These are phyloP conservation scores for Pichia occidentalis DNA, from an alignment of 805 yeast genomes.

Conservation along the genomic window DNA sequence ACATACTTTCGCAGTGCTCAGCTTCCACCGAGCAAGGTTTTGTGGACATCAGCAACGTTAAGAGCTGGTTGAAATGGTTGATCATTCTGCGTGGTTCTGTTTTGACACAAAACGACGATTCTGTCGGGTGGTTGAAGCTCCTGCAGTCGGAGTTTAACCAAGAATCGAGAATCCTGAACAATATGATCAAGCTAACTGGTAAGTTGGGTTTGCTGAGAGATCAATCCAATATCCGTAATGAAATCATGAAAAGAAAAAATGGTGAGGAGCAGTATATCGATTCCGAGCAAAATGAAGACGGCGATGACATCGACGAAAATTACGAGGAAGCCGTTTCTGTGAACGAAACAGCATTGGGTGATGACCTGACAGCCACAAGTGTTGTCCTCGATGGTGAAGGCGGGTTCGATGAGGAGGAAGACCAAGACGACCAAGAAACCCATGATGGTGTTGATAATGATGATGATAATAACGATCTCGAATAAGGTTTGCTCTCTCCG, in stretches of 20 bases:
- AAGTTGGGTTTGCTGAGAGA: constrained; percentile 68
- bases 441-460: too few relatives aligned
- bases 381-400: constrained; percentile 29
- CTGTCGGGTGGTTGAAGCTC: constrained; percentile 48
- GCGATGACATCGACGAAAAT: constrained; percentile 22
- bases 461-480: constrained; percentile 21
- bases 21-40: constrained; percentile 4
- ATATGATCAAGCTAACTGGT: constrained; percentile 77
- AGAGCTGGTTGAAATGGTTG: constrained; percentile 76
- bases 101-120: constrained; percentile 43
- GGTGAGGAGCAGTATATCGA: constrained; percentile 20
- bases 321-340: too few relatives aligned
- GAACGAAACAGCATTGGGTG: constrained; percentile 22
- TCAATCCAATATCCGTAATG: constrained; percentile 65
- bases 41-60: constrained; percentile 5
- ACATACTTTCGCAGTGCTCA: constrained; percentile 37
- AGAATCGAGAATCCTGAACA: constrained; percentile 54
- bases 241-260: constrained; percentile 33
- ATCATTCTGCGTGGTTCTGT: constrained; percentile 65
- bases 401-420: constrained; percentile 20
- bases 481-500: constrained; percentile 14
- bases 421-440: constrained; percentile 8
- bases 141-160: constrained; percentile 52
- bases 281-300: constrained; percentile 34
- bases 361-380: constrained; percentile 13